These are phyloP conservation scores for Agroathelia rolfsii DNA, from an alignment of 1,284 basidiomycete species.

Conservation along the genomic window DNA sequence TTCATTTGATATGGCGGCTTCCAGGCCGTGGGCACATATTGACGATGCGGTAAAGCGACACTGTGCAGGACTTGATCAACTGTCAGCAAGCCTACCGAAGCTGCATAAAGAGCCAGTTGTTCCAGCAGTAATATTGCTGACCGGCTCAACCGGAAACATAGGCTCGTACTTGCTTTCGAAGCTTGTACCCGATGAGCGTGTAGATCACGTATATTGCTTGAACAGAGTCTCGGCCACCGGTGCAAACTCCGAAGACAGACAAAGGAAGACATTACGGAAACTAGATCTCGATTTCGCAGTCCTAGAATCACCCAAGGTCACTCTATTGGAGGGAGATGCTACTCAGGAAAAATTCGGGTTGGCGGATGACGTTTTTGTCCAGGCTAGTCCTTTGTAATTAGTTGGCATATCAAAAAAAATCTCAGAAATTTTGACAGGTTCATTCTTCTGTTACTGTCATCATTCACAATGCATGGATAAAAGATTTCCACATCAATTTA, in stretches of 20 bases:
- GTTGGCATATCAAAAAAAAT: constrained; percentile 20
- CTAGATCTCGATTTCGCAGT: neutral
- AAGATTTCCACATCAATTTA: too few species aligned
- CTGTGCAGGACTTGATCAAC: too few species aligned
- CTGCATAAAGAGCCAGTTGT: too few species aligned
- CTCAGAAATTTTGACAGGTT: constrained; percentile 16
- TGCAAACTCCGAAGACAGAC: neutral
- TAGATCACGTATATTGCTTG: neutral
- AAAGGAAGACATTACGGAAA: constrained; percentile 1
- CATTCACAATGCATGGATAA: too few species aligned
- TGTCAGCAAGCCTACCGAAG: too few species aligned
- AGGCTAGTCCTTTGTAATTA: too few species aligned
- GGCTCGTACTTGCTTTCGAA: constrained; percentile 1
- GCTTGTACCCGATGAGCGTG: constrained; percentile 1
- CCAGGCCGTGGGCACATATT: too few species aligned
- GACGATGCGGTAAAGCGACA: too few species aligned
- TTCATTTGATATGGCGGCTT: too few species aligned
- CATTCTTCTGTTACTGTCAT: too few species aligned
- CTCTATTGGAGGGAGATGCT: constrained; percentile 1
- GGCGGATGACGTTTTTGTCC: too few species aligned
- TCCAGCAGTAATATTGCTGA: neutral
- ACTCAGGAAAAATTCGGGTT: too few species aligned
- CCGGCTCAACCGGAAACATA: constrained; percentile 1
- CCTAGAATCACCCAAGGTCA: neutral
- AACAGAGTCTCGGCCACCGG: neutral